Evolutionary conservation across 768 basidiomycete species (phyloP).

Genomic region (Amanita inopinata): DNA sequence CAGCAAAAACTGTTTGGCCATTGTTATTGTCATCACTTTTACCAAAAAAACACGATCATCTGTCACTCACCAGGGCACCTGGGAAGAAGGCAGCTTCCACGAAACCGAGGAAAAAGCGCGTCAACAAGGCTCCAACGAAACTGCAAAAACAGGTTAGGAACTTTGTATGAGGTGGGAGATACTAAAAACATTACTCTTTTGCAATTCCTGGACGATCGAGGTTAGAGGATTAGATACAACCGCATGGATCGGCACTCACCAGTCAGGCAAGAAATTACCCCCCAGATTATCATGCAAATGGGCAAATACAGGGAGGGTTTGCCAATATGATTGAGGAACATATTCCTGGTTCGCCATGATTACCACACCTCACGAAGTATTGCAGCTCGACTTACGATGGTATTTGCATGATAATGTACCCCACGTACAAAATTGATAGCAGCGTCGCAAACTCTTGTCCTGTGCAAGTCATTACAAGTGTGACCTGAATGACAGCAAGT

Average conservation of each 20-base stretch:
- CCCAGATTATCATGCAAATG: conserved; percentile 66
- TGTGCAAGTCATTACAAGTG: background rate
- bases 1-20: conserved; percentile 36
- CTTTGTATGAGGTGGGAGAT: no score
- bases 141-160: conserved; percentile 23
- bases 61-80: conserved; percentile 32
- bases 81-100: conserved; percentile 67
- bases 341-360: conserved; percentile 42
- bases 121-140: conserved; percentile 59
- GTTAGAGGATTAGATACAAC: background rate
- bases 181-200: conserved; percentile 26
- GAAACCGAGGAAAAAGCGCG: conserved; percentile 74
- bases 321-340: conserved; percentile 63
- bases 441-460: conserved; percentile 57
- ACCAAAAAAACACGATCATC: no score
- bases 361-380: background rate
- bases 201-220: conserved; percentile 24
- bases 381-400: conserved; percentile 48
- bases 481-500: background rate
- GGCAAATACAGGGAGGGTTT: conserved; percentile 63
- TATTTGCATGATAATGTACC: conserved; percentile 74
- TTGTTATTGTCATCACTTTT: background rate
- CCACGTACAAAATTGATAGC: conserved; percentile 59
- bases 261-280: conserved; percentile 44
- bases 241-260: conserved; percentile 22